Evolutionary conservation across 2,329 filamentous ascomycete species (phyloP), one percentile per base, ranked within the genome.

Genomic region (Geoglossum cookeanum): DNA sequence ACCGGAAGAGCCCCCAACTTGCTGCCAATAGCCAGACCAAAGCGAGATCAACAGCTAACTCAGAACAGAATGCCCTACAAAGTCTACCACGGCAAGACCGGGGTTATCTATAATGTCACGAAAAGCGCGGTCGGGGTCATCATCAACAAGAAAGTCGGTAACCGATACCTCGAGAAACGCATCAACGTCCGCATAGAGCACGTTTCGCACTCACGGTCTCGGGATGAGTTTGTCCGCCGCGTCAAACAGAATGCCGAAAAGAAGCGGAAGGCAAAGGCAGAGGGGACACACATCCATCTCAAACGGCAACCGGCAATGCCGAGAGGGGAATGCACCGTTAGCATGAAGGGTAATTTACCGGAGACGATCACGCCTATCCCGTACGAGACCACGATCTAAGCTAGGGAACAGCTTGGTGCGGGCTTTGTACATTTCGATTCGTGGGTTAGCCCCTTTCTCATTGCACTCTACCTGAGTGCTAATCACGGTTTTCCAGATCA

Each of bases 121-220:
- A 95, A 96, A 84, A 86, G 82, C 68, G 87, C 92, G 65, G 89
- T 98, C 72, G 92, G 92, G 70, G 86, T 98, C 75, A 96, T 98
- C 78, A 87, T 98, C 78, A 91, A 94, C 86, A 96, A 95, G 84
- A 88, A 94, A 76, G 92, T 98, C 74, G 89, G 90, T 78, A 92
- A 97, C 85, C 87, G 91, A 71, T 98, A 96, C 84, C 81, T 98
- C 74, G 92, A 98, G 87, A 98, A 98, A 89, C 91, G 92, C 75
- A 84, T 98, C 80, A 97, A 95, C 84, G 80, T 98, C 78, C 88
- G 92, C 73, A 77, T 97, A 75, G 92, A 98, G 85, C 92, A 98
- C 84, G 81, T 98, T 76, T 77, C 78, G 70, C 86, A 87, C 72
- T 97, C 91, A 67, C 86, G 92, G 74, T 97, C 91, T 70, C 83